These are phyloP conservation scores for Sindora glabra DNA, from an alignment of 306 rosid genomes.

Conservation along the genomic window DNA sequence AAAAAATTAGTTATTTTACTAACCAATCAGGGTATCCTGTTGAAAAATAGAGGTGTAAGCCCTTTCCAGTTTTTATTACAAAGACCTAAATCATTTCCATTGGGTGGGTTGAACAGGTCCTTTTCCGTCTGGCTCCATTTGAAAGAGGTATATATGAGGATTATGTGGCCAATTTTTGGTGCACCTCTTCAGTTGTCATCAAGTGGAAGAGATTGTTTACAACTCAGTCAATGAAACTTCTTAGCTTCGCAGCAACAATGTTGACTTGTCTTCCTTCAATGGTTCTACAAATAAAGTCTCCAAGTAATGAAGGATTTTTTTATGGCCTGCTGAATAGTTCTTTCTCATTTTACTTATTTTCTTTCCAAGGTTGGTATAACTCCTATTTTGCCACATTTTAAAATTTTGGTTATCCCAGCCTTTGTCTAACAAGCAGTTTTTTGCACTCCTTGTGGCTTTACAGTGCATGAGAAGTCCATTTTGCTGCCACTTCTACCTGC, in stretches of 20 bases:
- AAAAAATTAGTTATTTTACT: too few species aligned
- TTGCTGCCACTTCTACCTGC: constrained; percentile 87
- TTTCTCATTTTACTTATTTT: constrained; percentile 77
- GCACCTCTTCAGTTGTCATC: constrained; percentile 69
- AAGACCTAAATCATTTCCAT: neutral
- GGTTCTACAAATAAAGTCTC: constrained; percentile 78
- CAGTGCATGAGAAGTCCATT: constrained; percentile 97
- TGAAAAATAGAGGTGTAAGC: neutral
- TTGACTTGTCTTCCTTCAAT: constrained; percentile 73
- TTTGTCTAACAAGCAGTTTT: neutral
- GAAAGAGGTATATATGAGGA: constrained; percentile 95
- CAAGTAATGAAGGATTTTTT: constrained; percentile 72
- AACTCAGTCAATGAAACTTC: constrained; percentile 48
- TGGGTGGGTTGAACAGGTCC: constrained; percentile 49
- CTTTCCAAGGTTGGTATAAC: constrained; percentile 72
- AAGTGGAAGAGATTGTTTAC: constrained; percentile 87
- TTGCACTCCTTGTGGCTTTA: neutral
- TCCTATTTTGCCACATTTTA: neutral
- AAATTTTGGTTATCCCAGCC: neutral
- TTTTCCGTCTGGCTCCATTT: constrained; percentile 82
- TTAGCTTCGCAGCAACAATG: constrained; percentile 66
- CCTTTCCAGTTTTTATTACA: neutral
- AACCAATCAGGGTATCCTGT: neutral
- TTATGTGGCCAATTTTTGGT: constrained; percentile 95
- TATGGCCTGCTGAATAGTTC: constrained; percentile 75